Conservation (phyloP, 148 eudicot genomes). For the Chenopodium berlandieri region DNA sequence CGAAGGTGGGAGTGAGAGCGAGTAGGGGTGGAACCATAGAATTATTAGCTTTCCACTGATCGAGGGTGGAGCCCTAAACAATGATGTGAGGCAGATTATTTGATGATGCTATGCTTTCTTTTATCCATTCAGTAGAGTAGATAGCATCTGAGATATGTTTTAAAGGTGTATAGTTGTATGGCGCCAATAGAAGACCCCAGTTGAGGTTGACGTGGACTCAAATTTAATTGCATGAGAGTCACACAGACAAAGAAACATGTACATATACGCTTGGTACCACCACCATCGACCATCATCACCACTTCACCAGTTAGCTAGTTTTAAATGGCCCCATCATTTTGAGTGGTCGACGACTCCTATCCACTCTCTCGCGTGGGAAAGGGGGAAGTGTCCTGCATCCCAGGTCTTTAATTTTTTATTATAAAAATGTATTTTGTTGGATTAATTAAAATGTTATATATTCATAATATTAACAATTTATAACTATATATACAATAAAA, state of each 20-base stretch:
- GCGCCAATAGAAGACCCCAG: slow-evolving; percentile 4
- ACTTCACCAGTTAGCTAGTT: not conserved
- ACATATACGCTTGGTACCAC: slow-evolving; percentile 6
- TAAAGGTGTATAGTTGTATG: not conserved
- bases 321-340: not conserved
- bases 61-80: not conserved
- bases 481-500: too few relatives aligned
- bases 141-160: slow-evolving; percentile 1
- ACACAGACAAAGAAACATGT: slow-evolving; percentile 4
- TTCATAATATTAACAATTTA: too few relatives aligned
- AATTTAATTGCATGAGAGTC: not conserved
- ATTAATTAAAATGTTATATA: too few relatives aligned
- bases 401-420: too few relatives aligned
- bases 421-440: too few relatives aligned
- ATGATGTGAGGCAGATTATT: slow-evolving; percentile 1
- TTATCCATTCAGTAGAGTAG: not conserved
- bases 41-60: not conserved
- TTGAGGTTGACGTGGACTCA: slow-evolving; percentile 16
- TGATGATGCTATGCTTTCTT: not conserved
- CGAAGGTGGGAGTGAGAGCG: too few relatives aligned
- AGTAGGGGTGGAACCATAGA: slow-evolving; percentile 3
- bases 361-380: not conserved
- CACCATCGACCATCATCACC: not conserved
- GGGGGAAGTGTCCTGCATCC: too few relatives aligned
- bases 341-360: slow-evolving; percentile 7